Evolutionary conservation across 352 stramenopile genomes (phyloP).

Genomic region (Globisporangium paroecandrum): DNA sequence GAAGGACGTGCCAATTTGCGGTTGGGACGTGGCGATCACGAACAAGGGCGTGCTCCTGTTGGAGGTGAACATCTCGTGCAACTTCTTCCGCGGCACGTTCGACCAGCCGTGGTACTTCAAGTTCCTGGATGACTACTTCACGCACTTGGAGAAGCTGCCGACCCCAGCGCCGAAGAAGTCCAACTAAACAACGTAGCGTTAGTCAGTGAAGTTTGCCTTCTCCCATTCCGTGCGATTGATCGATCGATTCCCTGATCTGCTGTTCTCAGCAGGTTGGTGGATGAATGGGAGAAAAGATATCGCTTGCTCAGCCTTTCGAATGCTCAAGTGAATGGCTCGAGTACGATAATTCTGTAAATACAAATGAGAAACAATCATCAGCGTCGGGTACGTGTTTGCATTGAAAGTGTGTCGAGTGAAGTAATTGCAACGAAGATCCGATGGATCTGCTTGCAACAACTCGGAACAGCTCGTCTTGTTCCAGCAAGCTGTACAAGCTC

Average conservation of each 20-base stretch:
- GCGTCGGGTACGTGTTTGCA: background rate
- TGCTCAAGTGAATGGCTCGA: background rate
- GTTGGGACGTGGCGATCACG: slow-evolving; percentile 92
- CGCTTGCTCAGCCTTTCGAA: background rate
- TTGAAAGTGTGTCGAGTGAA: background rate
- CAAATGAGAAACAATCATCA: background rate
- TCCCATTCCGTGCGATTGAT: background rate
- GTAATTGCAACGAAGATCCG: background rate
- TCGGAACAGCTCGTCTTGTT: background rate
- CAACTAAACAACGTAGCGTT: slow-evolving; percentile 24
- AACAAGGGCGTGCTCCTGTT: slow-evolving; percentile 86
- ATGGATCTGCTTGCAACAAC: background rate
- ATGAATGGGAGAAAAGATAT: background rate
- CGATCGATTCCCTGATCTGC: background rate
- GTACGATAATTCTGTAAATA: background rate
- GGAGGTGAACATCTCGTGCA: slow-evolving; percentile 93
- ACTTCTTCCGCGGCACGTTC: slow-evolving; percentile 93
- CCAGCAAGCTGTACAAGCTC: too few relatives aligned
- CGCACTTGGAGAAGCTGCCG: slow-evolving; percentile 59
- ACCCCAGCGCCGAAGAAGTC: slow-evolving; percentile 43
- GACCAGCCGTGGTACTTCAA: slow-evolving; percentile 86
- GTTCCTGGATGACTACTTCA: slow-evolving; percentile 86
- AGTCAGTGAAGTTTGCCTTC: slow-evolving; percentile 6
- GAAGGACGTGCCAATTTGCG: slow-evolving; percentile 89
- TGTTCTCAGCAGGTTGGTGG: background rate